Conservation (phyloP, 257 asterid species). For the Ophiorrhiza pumila region DNA sequence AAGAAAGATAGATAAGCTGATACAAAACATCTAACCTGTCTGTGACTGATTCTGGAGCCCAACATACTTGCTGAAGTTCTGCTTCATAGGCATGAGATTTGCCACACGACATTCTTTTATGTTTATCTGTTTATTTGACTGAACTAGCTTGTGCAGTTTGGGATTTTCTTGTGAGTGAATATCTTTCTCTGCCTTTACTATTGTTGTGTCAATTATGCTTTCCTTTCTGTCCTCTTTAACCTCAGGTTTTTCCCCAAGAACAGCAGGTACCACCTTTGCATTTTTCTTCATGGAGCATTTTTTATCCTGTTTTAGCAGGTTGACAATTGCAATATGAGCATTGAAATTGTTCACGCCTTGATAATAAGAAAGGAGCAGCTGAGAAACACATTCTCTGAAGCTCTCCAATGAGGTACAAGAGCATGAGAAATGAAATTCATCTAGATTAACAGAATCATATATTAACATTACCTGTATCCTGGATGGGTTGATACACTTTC, state of each 20-base stretch:
- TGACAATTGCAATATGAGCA: conserved; percentile 20
- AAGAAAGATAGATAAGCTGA: background rate
- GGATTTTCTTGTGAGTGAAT: conserved; percentile 20
- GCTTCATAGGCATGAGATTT: conserved; percentile 28
- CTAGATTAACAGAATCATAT: background rate
- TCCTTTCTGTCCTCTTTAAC: conserved; percentile 33
- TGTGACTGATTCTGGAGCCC: conserved; percentile 22
- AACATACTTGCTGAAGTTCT: conserved; percentile 22
- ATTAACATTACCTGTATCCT: conserved; percentile 45
- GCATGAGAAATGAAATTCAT: background rate
- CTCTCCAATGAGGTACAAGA: background rate
- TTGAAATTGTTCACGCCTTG: conserved; percentile 3
- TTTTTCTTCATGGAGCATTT: conserved; percentile 38
- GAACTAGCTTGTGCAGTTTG: conserved; percentile 11
- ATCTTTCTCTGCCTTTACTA: conserved; percentile 33
- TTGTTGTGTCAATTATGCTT: conserved; percentile 22
- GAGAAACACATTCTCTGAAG: background rate
- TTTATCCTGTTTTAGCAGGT: conserved; percentile 39
- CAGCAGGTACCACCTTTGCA: conserved; percentile 42
- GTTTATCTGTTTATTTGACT: conserved; percentile 25
- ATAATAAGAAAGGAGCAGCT: background rate
- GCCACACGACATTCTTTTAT: conserved; percentile 22
- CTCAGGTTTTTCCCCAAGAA: conserved; percentile 30
- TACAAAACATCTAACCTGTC: conserved; percentile 38
- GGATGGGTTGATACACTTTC: conserved; percentile 45